These are phyloP conservation scores for Phytophthora hibernalis DNA, from an alignment of 352 stramenopile species.

Conservation along the genomic window DNA sequence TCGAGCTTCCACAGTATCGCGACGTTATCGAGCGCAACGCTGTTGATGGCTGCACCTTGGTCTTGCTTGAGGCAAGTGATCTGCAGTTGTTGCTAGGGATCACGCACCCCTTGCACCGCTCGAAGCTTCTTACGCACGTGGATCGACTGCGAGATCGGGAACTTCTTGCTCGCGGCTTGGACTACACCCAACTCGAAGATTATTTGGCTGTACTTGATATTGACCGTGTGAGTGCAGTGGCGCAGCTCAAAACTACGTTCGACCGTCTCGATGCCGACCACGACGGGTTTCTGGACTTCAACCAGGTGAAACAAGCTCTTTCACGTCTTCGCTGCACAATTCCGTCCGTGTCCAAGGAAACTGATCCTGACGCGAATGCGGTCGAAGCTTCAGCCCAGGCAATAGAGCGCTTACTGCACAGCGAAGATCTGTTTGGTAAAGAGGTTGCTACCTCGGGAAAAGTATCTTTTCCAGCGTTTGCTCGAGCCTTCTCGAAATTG, in stretches of 20 bases:
- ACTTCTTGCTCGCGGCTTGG: slow-evolving; percentile 60
- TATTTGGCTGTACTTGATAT: slow-evolving; percentile 76
- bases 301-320: slow-evolving; percentile 53
- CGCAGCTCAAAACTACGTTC: slow-evolving; percentile 73
- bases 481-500: slow-evolving; percentile 60
- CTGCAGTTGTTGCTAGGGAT: slow-evolving; percentile 73
- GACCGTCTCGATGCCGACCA: slow-evolving; percentile 68
- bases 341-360: background rate
- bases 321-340: slow-evolving; percentile 40
- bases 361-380: background rate
- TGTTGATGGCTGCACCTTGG: slow-evolving; percentile 73
- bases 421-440: slow-evolving; percentile 33
- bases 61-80: slow-evolving; percentile 62
- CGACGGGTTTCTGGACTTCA: slow-evolving; percentile 66
- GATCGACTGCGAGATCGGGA: slow-evolving; percentile 73
- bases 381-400: slow-evolving; percentile 36
- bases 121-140: slow-evolving; percentile 57
- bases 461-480: slow-evolving; percentile 65
- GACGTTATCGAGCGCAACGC: slow-evolving; percentile 57
- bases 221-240: slow-evolving; percentile 70
- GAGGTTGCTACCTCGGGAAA: slow-evolving; percentile 27
- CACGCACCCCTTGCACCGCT: slow-evolving; percentile 63
- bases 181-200: slow-evolving; percentile 77
- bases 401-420: slow-evolving; percentile 48
- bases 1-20: slow-evolving; percentile 62